Conservation (phyloP, 805 yeast species). For the Saturnispora serradocipensis region DNA sequence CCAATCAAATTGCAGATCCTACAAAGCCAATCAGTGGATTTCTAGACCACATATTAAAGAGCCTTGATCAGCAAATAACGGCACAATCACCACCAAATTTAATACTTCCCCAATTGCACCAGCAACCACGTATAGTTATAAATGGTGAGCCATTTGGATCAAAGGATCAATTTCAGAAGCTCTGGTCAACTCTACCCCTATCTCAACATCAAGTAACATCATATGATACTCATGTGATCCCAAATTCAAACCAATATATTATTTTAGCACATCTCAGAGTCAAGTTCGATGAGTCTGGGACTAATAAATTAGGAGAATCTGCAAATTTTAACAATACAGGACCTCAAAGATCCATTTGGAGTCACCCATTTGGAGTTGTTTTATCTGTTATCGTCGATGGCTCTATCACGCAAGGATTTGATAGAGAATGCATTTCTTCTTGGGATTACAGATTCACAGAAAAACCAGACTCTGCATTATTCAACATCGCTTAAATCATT, state of each 20-base stretch:
- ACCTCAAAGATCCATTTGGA: constrained; percentile 46
- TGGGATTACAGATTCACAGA: constrained; percentile 60
- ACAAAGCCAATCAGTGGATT: constrained; percentile 1
- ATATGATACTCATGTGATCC: constrained; percentile 54
- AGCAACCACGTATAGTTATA: constrained; percentile 43
- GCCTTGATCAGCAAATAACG: constrained; percentile 19
- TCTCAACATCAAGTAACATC: constrained; percentile 58
- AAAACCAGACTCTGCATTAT: constrained; percentile 45
- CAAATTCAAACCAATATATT: constrained; percentile 34
- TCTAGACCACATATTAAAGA: constrained; percentile 18
- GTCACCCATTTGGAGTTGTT: constrained; percentile 63
- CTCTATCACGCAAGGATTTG: constrained; percentile 27
- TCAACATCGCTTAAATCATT: constrained; percentile 6
- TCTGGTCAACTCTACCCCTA: constrained; percentile 47
- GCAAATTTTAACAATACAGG: constrained; percentile 37
- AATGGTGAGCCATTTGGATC: constrained; percentile 52
- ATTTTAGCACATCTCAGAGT: constrained; percentile 48
- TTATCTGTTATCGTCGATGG: constrained; percentile 54
- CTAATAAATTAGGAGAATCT: constrained; percentile 53
- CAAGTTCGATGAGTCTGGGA: constrained; percentile 69
- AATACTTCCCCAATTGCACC: constrained; percentile 39
- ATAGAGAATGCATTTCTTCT: constrained; percentile 43
- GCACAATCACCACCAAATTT: constrained; percentile 13
- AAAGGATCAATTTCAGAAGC: constrained; percentile 43
- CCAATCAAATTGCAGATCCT: neutral